Evolutionary conservation across 2,329 filamentous ascomycete species (phyloP), one percentile per base, ranked within the genome.

Genomic region (Hypoxylon sp.): DNA sequence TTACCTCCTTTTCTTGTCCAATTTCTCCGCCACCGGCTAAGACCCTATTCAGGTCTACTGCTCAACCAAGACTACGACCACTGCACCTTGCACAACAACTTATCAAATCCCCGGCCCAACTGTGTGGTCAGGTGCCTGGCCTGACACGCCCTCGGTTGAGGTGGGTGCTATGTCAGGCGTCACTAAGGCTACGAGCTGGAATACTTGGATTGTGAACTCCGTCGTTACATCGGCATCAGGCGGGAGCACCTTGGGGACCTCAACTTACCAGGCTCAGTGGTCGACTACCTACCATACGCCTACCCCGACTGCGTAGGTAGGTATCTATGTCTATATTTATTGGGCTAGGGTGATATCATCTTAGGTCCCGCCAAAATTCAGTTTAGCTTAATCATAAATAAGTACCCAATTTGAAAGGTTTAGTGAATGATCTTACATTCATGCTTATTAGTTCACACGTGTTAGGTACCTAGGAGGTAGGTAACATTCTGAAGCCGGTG

Each of bases 131-230:
- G 56, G 61, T 13, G 61, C 65, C 6, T 68, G 56, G 65, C 50
- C 60, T 3, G 61, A 55, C 14, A 68, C 60, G 2, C 61, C 60
- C 6, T 64, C 65, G 4, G 61, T 63, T 11, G 40, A 54, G 13
- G 51, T 67, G 11, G 64, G 64, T 7, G 54, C 64, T 20, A 67
- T 67, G 64, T 50, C 64, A 3, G 64, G 64, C 4, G 59, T 58
- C 11, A 63, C 64, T 1, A 63, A 55, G 11, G 64, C 31, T 20
- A 59, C 59, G 46, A 67, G 49, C 20, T 67, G 60, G 64, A 17
- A 64, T 14, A 63, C 64, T 13, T 67, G 66, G 61, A 62, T 69
- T 25, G 51, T 65, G 25, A 62, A 62, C 13, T 69, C 66, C 1
- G 53, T 65, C 3, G 58, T 65, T 17, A 69, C 66, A 13, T 65